phyloP scores from a whole-genome alignment of 441 rosid genomes.

The Erodium texanum region DNA sequence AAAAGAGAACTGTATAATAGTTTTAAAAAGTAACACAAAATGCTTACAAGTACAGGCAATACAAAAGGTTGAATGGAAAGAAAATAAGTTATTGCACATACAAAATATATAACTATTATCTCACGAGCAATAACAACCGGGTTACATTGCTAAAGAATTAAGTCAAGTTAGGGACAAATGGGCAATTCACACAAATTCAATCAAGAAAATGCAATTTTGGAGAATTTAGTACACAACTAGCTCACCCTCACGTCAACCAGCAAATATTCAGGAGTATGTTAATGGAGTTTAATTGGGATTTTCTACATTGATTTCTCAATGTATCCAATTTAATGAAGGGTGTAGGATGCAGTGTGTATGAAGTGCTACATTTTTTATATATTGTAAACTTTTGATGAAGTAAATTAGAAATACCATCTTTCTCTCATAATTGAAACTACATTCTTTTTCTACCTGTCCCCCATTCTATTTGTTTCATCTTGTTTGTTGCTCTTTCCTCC shows the following conservation, averaged over 20 bases:
- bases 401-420: background rate
- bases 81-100: background rate
- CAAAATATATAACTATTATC: background rate
- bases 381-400: background rate
- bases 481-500: background rate
- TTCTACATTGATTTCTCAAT: background rate
- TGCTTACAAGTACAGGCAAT: background rate
- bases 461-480: background rate
- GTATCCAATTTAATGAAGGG: background rate
- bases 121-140: background rate
- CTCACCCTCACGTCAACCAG: background rate
- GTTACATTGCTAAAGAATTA: background rate
- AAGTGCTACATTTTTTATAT: background rate
- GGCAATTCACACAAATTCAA: background rate
- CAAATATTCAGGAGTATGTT: background rate
- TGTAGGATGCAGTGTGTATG: background rate
- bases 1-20: background rate
- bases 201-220: background rate
- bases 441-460: background rate
- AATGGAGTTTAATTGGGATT: background rate
- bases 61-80: background rate
- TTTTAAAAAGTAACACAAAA: background rate
- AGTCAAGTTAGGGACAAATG: constrained; percentile 1
- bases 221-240: background rate
- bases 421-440: background rate